Evolutionary conservation across 805 yeast species (phyloP).

Genomic region (Nakazawaea populi): DNA sequence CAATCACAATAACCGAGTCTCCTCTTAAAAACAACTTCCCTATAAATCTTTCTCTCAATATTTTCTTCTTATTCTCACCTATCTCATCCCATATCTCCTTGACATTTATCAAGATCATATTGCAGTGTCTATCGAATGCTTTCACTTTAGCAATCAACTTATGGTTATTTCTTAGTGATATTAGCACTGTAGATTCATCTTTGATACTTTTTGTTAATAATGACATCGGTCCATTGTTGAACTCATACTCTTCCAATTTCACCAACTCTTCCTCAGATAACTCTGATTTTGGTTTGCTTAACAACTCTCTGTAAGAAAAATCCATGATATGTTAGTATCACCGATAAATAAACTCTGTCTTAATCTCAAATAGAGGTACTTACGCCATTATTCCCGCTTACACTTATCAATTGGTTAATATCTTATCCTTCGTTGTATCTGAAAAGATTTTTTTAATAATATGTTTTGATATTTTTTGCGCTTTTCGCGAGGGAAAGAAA

Average conservation of each 20-base stretch:
- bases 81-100: slow-evolving; percentile 60
- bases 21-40: slow-evolving; percentile 92
- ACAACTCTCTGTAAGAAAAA: slow-evolving; percentile 42
- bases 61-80: slow-evolving; percentile 61
- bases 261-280: slow-evolving; percentile 74
- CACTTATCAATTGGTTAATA: too few relatives aligned
- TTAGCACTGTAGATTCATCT: slow-evolving; percentile 69
- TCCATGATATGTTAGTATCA: too few relatives aligned
- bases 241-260: slow-evolving; percentile 84
- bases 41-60: slow-evolving; percentile 64
- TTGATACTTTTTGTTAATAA: slow-evolving; percentile 79
- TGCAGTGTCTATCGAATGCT: slow-evolving; percentile 95
- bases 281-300: slow-evolving; percentile 73
- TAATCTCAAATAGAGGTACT: neutral
- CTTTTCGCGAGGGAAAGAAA: neutral
- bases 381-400: slow-evolving; percentile 11
- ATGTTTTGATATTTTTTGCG: neutral
- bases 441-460: neutral
- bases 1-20: slow-evolving; percentile 84
- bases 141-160: slow-evolving; percentile 85
- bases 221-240: slow-evolving; percentile 85
- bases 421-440: neutral
- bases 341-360: too few relatives aligned
- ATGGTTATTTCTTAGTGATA: slow-evolving; percentile 89
- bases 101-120: slow-evolving; percentile 87